phyloP scores from a whole-genome alignment of 148 eudicot genomes.

The Euryodendron excelsum region DNA sequence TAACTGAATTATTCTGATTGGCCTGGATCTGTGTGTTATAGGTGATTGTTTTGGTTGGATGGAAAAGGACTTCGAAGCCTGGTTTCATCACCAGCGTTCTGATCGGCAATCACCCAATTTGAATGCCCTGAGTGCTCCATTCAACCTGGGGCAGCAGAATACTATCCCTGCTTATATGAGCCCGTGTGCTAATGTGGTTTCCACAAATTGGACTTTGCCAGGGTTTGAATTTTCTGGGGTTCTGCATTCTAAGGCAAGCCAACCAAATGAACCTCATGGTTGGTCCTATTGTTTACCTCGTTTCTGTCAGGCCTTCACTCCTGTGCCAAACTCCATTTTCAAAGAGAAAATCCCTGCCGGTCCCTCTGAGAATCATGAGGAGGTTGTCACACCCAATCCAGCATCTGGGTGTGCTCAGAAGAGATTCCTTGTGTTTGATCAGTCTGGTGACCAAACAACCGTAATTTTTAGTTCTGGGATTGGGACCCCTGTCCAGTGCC shows the following conservation, averaged over 20 bases:
- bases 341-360: slow-evolving; percentile 21
- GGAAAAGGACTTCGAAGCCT: slow-evolving; percentile 61
- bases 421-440: slow-evolving; percentile 89
- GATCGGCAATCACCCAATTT: slow-evolving; percentile 40
- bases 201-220: slow-evolving; percentile 31
- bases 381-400: slow-evolving; percentile 9
- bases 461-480: slow-evolving; percentile 55
- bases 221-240: slow-evolving; percentile 26
- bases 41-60: slow-evolving; percentile 55
- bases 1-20: background rate
- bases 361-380: slow-evolving; percentile 13
- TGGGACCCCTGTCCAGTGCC: slow-evolving; percentile 35
- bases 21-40: background rate
- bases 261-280: slow-evolving; percentile 39
- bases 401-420: slow-evolving; percentile 37
- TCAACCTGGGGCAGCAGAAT: slow-evolving; percentile 36
- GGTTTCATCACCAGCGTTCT: slow-evolving; percentile 37
- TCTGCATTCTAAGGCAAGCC: slow-evolving; percentile 34
- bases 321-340: slow-evolving; percentile 24
- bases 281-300: slow-evolving; percentile 56
- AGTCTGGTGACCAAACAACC: slow-evolving; percentile 77
- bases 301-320: slow-evolving; percentile 39
- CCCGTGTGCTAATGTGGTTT: slow-evolving; percentile 35
- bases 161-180: slow-evolving; percentile 30
- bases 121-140: slow-evolving; percentile 36